A percentile compares a stretch with the other conserved stretches of the same genome.
These are phyloP conservation scores for Mucor irregularis DNA, from an alignment of 371 early-diverging fungal species.

Conservation along the genomic window DNA sequence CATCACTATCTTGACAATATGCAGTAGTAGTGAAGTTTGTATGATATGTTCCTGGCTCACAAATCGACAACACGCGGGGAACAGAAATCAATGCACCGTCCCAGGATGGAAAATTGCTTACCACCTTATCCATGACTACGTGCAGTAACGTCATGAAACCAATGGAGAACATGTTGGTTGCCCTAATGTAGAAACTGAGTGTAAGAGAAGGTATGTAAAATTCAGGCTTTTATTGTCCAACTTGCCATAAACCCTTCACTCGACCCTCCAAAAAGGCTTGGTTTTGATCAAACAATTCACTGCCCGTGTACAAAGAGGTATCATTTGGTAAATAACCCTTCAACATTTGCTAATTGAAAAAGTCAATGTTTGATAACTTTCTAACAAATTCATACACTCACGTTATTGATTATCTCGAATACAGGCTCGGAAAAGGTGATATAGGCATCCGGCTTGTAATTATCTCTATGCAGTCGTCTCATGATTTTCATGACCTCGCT, in stretches of 20 bases:
- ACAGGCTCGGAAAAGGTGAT: constrained; percentile 35
- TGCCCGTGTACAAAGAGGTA: constrained; percentile 25
- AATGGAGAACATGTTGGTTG: constrained; percentile 28
- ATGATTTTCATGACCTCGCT: constrained; percentile 15
- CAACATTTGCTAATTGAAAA: constrained; percentile 17
- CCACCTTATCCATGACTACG: constrained; percentile 14
- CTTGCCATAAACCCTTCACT: constrained; percentile 25
- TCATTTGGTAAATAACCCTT: constrained; percentile 21
- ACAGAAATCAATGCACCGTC: constrained; percentile 17
- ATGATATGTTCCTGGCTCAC: constrained; percentile 27
- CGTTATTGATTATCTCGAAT: constrained; percentile 27
- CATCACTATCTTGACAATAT: constrained; percentile 21
- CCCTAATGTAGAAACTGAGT: constrained; percentile 15
- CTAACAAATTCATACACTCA: constrained; percentile 3
- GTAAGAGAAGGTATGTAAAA: background rate
- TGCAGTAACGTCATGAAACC: constrained; percentile 35
- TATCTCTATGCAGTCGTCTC: constrained; percentile 1
- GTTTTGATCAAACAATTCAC: constrained; percentile 31
- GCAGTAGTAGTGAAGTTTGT: constrained; percentile 6
- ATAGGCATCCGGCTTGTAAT: constrained; percentile 26
- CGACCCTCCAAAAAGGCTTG: constrained; percentile 28
- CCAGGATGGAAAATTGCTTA: constrained; percentile 25
- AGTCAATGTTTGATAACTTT: background rate
- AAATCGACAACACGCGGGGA: constrained; percentile 5
- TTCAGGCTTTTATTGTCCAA: background rate